These are phyloP conservation scores for Piper betle DNA, from an alignment of 164 flowering plant species.

Conservation along the genomic window DNA sequence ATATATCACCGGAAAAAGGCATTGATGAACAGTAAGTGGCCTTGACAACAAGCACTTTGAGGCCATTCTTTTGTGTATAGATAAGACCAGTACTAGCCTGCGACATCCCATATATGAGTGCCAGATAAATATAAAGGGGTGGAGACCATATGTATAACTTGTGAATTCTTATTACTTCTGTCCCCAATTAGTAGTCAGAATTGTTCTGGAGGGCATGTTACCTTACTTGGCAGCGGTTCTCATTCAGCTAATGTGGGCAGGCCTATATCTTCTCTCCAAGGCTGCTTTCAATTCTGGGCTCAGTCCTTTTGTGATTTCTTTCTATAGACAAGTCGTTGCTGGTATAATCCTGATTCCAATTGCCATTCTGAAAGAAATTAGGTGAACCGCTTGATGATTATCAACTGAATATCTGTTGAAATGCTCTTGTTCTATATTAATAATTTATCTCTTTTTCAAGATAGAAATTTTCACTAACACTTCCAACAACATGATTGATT, in stretches of 20 bases:
- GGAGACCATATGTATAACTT: too few relatives aligned
- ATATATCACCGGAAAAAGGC: too few relatives aligned
- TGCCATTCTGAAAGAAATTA: not conserved
- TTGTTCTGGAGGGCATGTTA: not conserved
- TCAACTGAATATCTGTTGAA: not conserved
- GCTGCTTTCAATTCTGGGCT: not conserved
- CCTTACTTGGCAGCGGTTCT: not conserved
- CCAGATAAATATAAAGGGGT: too few relatives aligned
- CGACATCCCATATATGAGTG: too few relatives aligned
- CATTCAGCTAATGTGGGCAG: not conserved
- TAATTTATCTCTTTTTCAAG: not conserved
- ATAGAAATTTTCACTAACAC: not conserved
- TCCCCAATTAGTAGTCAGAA: too few relatives aligned
- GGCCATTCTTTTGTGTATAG: too few relatives aligned
- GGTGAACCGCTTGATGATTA: not conserved
- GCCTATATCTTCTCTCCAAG: not conserved
- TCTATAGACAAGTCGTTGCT: not conserved
- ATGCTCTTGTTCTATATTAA: not conserved
- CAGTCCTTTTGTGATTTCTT: not conserved
- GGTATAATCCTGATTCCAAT: not conserved
- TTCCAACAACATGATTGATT: not conserved
- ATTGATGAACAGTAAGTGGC: too few relatives aligned
- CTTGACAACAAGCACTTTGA: too few relatives aligned
- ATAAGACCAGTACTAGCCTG: too few relatives aligned
- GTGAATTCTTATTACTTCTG: too few relatives aligned